A percentile compares a stretch with the other conserved stretches of the same genome.
Conservation (phyloP, 352 stramenopile genomes). For the Globisporangium paroecandrum region DNA sequence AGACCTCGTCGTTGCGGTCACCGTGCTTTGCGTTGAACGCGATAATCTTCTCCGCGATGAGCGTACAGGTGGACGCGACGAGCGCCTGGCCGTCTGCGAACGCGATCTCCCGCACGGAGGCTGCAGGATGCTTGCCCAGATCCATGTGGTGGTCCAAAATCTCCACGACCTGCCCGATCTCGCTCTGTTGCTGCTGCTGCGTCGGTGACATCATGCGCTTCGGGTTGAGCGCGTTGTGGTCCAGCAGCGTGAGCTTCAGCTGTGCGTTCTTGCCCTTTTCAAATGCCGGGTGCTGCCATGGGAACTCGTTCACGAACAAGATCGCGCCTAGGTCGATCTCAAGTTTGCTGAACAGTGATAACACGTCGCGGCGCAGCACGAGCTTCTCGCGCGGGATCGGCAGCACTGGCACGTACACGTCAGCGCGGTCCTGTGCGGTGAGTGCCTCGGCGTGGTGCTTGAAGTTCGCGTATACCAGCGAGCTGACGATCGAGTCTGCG, state of each 20-base stretch:
- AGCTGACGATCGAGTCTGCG: slow-evolving; percentile 83
- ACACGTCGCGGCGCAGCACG: slow-evolving; percentile 62
- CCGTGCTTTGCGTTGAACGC: slow-evolving; percentile 7
- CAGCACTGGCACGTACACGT: slow-evolving; percentile 52
- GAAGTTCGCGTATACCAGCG: slow-evolving; percentile 59
- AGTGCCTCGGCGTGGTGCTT: slow-evolving; percentile 20
- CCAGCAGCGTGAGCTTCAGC: slow-evolving; percentile 54
- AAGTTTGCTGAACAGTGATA: slow-evolving; percentile 52
- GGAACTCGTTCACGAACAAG: slow-evolving; percentile 78
- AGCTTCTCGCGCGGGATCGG: slow-evolving; percentile 62
- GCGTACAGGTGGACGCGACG: slow-evolving; percentile 69
- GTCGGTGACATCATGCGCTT: slow-evolving; percentile 35
- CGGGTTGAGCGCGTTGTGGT: slow-evolving; percentile 73
- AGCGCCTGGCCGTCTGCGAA: slow-evolving; percentile 67
- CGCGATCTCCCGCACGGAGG: slow-evolving; percentile 47
- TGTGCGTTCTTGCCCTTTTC: background rate
- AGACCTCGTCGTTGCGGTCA: slow-evolving; percentile 9
- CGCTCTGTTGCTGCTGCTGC: slow-evolving; percentile 3
- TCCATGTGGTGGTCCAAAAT: slow-evolving; percentile 84
- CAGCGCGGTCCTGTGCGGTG: slow-evolving; percentile 2
- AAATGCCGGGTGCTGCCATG: slow-evolving; percentile 34
- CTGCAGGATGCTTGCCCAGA: slow-evolving; percentile 40
- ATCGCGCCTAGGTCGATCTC: slow-evolving; percentile 50
- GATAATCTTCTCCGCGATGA: slow-evolving; percentile 69
- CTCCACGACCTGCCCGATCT: slow-evolving; percentile 47